Evolutionary conservation across 805 yeast genomes (phyloP), one percentile per base, ranked within the genome.

Genomic region (Candida lessepsii): DNA sequence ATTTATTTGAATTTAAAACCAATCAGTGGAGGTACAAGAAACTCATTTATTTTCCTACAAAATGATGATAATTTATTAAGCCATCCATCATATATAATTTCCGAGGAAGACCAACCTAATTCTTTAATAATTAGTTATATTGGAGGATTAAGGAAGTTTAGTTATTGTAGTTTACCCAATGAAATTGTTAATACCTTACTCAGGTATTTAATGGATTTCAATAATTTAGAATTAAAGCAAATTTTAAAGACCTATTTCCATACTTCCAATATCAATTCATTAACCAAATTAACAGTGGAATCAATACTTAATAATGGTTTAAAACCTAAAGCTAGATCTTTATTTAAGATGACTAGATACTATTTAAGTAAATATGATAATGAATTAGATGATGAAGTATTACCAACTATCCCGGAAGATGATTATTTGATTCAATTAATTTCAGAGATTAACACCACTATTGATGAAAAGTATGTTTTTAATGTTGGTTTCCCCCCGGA

Each of bases 131-230:
- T 69, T 9, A 61, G 65, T 9, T 55, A 56, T 36, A 60, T 67
- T 8, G 74, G 74, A 2, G 75, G 73, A 2, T 54, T 69, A 15
- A 54, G 75, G 24, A 66, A 63, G 40, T 63, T 58, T 45, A 48
- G 70, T 7, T 65, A 67, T 46, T 68, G 73, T 40, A 50, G 54
- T 16, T 50, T 69, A 11, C 65, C 72, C n/a, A 67, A 63, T 44
- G 41, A 51, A 2, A 42, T 57, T 9, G 48, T 53, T 5, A 51
- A 56, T 27, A 29, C 45, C 10, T 48, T 69, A 17, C 33, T 59
- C 9, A 37, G 44, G 9, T 58, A 54, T 35, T 46, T 65, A 29
- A 30, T 34, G 15, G 48, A 57, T 24, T 42, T 46, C 24, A 21
- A 35, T 3, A 44, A 56, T 28, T 37, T 41, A 17, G 26, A 23